A percentile compares a stretch with the other conserved stretches of the same genome.
Conservation (phyloP, 2,329 filamentous ascomycete species). For the Fusarium sp. region DNA sequence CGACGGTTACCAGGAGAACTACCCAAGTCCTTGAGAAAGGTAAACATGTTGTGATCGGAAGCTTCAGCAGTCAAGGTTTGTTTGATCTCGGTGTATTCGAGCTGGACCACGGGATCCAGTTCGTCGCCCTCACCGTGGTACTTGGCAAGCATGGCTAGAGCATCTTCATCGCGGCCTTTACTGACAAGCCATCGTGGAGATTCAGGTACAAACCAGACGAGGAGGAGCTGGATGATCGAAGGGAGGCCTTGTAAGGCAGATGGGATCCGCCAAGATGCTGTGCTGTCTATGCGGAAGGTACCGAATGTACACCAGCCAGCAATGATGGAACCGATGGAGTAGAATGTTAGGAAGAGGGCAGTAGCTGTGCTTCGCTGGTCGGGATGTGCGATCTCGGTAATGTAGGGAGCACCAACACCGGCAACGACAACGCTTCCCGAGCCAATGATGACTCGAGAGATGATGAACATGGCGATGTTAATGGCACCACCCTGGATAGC, state of each 20-base stretch:
- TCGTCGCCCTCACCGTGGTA: background rate
- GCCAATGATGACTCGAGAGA: background rate
- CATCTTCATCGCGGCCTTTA: background rate
- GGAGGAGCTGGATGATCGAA: background rate
- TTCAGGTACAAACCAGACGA: background rate
- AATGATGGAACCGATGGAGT: background rate
- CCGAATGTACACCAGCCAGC: slow-evolving; percentile 4
- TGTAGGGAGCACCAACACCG: background rate
- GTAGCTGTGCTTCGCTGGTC: background rate
- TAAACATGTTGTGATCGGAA: background rate
- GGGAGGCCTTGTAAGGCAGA: background rate
- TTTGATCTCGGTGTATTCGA: slow-evolving; percentile 1
- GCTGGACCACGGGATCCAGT: background rate
- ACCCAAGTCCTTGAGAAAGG: background rate
- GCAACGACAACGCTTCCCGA: background rate
- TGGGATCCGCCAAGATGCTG: background rate
- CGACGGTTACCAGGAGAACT: background rate
- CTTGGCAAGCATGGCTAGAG: background rate
- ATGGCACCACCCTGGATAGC: background rate
- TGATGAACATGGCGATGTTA: slow-evolving; percentile 10
- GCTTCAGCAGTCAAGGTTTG: background rate
- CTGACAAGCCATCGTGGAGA: slow-evolving; percentile 2
- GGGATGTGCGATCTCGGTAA: background rate
- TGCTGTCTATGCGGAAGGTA: background rate
- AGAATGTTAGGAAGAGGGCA: slow-evolving; percentile 1